Percentiles rank a stretch among this genome's conserved stretches.
Conservation (phyloP, 805 yeast species). For the Lipomyces anomalus region DNA sequence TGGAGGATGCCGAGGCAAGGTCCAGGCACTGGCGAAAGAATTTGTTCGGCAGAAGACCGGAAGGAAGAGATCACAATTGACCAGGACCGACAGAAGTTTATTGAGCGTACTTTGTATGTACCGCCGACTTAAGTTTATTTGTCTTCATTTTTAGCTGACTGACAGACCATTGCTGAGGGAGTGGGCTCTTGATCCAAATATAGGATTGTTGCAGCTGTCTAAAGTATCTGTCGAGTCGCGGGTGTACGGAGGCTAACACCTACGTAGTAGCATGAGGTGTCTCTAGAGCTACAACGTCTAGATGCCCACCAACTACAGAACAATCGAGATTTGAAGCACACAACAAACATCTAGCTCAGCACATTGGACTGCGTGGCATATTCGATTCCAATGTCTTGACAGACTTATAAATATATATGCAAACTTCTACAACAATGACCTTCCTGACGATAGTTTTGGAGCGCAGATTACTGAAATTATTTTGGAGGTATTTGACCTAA, state of each 20-base stretch:
- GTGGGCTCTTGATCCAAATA: conserved; percentile 1
- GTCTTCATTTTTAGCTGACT: background rate
- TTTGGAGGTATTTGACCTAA: background rate
- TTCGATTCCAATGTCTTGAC: too few species aligned
- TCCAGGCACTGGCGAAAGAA: background rate
- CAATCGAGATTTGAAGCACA: too few species aligned
- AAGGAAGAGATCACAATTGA: conserved; percentile 1
- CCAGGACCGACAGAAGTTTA: background rate
- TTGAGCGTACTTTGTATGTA: conserved; percentile 1
- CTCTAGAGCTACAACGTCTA: too few species aligned
- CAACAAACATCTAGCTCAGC: too few species aligned
- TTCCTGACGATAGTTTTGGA: too few species aligned
- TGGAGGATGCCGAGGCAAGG: background rate
- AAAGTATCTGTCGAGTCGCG: too few species aligned
- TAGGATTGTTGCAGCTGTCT: background rate
- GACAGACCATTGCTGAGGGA: background rate
- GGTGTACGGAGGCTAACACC: too few species aligned
- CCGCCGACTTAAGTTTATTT: background rate
- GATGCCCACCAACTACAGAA: too few species aligned
- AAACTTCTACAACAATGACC: too few species aligned
- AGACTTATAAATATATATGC: conserved; percentile 3
- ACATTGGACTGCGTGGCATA: too few species aligned
- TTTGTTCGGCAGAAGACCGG: background rate
- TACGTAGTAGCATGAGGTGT: too few species aligned
- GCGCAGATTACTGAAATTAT: background rate